Evolutionary conservation across 345 rosid species (phyloP), one percentile per base, ranked within the genome.

Genomic region (Eucalyptus albens): DNA sequence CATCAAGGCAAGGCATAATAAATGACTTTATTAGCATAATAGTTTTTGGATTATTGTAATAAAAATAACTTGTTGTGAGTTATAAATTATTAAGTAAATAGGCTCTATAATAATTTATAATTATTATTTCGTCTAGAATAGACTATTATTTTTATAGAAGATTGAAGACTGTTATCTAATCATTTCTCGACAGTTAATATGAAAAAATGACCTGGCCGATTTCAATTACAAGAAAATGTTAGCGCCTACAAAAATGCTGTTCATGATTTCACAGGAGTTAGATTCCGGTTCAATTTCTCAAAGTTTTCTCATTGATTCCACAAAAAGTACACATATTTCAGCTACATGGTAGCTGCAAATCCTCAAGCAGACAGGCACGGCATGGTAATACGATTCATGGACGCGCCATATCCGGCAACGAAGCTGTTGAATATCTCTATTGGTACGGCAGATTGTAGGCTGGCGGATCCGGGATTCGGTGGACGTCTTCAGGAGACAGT

Each of bases 391-490:
- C 56, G 56, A 51, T 51, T 69, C 81, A 16, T 17, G 81, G 24
- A 33, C 24, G 44, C 42, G 33, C 45, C 22, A 9, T 17, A 11
- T 10, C 83, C 21, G 11, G 83, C 22, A 72, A 5, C 21, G 81
- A 47, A 67, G 50, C 33, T 12, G 40, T 42, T 42, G 56, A 45
- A 17, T 50, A 5, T 24, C 4, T 82, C 94, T 95, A 96, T 67
- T 85, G 93, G 91, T 95, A 95, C 95, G 96, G 91, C 55, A 97
- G 94, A 90, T 96, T 95, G 91, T 96, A 94, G 53, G 98, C 99
- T 15, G 99, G 99, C 27, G 97, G 94, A 92, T 96, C 99, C 89
- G 90, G 95, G 90, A 97, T 93, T 87, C 93, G 91, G 91, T 94
- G 95, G 88, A 96, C 87, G 92, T 97, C 99, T 87, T 96, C 97